Conservation (phyloP, 352 stramenopile species). For the Phytopythium oedochilum region DNA sequence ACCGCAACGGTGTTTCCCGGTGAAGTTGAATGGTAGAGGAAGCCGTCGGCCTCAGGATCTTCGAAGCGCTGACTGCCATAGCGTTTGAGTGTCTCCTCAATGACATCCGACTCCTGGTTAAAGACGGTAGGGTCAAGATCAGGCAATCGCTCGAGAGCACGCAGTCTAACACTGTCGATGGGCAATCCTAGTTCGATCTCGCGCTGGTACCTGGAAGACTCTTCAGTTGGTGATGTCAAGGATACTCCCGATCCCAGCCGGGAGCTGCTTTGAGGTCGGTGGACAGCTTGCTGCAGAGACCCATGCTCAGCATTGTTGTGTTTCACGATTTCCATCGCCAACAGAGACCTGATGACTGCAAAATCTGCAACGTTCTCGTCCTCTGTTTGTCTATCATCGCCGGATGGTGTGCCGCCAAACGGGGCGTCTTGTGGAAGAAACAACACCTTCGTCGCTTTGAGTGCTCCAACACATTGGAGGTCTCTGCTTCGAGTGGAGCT, state of each 20-base stretch:
- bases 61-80: slow-evolving; percentile 19
- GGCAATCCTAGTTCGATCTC: slow-evolving; percentile 49
- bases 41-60: not conserved
- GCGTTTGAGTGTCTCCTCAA: slow-evolving; percentile 29
- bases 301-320: not conserved
- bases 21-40: not conserved
- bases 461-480: slow-evolving; percentile 18
- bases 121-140: slow-evolving; percentile 44
- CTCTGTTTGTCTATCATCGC: slow-evolving; percentile 9
- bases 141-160: slow-evolving; percentile 46
- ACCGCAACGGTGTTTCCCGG: slow-evolving; percentile 33
- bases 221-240: not conserved
- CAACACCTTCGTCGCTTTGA: slow-evolving; percentile 21
- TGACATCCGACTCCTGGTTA: slow-evolving; percentile 23
- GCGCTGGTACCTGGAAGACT: slow-evolving; percentile 24
- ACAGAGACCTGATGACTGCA: slow-evolving; percentile 30
- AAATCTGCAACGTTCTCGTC: slow-evolving; percentile 33
- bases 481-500: slow-evolving; percentile 21
- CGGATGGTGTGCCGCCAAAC: slow-evolving; percentile 6
- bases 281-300: not conserved
- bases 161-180: slow-evolving; percentile 48
- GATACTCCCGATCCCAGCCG: not conserved
- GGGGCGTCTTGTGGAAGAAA: slow-evolving; percentile 23
- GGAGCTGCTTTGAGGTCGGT: not conserved
- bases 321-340: slow-evolving; percentile 27